Evolutionary conservation across 2,329 filamentous ascomycete genomes (phyloP).

Genomic region (Decorospora gaudefroyi): DNA sequence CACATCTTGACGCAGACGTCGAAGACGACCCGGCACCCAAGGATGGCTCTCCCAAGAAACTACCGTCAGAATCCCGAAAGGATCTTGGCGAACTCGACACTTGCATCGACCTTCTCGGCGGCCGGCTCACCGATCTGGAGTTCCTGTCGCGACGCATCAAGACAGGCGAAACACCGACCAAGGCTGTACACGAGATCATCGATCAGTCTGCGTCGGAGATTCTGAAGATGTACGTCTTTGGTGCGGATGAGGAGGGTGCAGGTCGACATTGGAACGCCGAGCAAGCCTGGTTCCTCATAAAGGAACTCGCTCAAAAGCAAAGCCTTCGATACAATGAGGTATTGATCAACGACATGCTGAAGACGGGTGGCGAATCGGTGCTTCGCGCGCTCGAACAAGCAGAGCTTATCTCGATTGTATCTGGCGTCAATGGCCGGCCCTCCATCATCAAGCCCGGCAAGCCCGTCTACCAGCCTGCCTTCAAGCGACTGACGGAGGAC

Average conservation of each 20-base stretch:
- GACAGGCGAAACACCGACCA: slow-evolving; percentile 78
- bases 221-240: slow-evolving; percentile 85
- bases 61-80: slow-evolving; percentile 54
- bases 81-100: slow-evolving; percentile 75
- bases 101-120: slow-evolving; percentile 81
- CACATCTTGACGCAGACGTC: slow-evolving; percentile 66
- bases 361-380: slow-evolving; percentile 70
- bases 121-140: slow-evolving; percentile 92
- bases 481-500: slow-evolving; percentile 72
- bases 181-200: slow-evolving; percentile 86
- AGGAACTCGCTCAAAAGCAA: slow-evolving; percentile 70
- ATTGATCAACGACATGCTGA: slow-evolving; percentile 75
- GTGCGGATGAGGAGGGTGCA: slow-evolving; percentile 57
- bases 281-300: slow-evolving; percentile 90
- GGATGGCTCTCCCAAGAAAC: slow-evolving; percentile 49
- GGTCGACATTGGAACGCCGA: slow-evolving; percentile 74
- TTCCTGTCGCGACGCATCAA: slow-evolving; percentile 89
- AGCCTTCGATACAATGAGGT: slow-evolving; percentile 83
- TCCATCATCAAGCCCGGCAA: slow-evolving; percentile 77
- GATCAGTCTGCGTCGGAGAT: slow-evolving; percentile 88
- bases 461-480: slow-evolving; percentile 84
- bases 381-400: slow-evolving; percentile 80
- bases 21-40: slow-evolving; percentile 48
- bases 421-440: slow-evolving; percentile 73
- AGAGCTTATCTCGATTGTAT: slow-evolving; percentile 80